A percentile compares a stretch with the other conserved stretches of the same genome.
Evolutionary conservation across 345 rosid species (phyloP).

Genomic region (Eucalyptus guilfoylei): DNA sequence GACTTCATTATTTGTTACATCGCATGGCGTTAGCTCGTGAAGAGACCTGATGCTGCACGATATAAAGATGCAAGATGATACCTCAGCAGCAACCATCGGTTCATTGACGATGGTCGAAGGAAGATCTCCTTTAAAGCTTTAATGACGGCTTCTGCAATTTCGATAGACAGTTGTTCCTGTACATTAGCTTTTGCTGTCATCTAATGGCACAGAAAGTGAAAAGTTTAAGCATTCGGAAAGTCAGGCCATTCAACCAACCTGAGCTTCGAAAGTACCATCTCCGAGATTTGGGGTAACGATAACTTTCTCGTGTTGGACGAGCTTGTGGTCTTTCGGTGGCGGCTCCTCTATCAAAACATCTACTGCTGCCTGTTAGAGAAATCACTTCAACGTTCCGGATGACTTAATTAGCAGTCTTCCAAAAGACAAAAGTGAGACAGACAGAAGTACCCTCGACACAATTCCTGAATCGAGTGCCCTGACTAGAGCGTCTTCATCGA

Average conservation of each 20-base stretch:
- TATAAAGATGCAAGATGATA: not conserved
- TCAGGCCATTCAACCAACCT: constrained; percentile 20
- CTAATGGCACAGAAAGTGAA: not conserved
- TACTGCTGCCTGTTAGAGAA: constrained; percentile 42
- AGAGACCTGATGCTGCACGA: not conserved
- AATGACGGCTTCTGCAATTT: constrained; percentile 87
- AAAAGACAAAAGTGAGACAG: not conserved
- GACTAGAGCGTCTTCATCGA: constrained; percentile 82
- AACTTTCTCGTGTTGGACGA: constrained; percentile 65
- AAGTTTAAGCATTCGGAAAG: not conserved
- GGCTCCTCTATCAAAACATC: constrained; percentile 83
- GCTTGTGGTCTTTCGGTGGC: constrained; percentile 55
- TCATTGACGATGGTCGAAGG: constrained; percentile 94
- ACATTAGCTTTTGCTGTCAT: not conserved
- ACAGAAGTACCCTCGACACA: constrained; percentile 45
- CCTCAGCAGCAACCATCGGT: constrained; percentile 94
- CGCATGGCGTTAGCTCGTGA: not conserved
- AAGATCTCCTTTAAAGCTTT: constrained; percentile 83
- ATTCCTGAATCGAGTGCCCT: constrained; percentile 75
- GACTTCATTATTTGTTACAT: not conserved
- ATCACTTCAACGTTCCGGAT: not conserved
- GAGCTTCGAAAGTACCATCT: constrained; percentile 84
- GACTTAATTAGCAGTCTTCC: not conserved
- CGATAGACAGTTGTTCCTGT: constrained; percentile 79
- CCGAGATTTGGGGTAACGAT: constrained; percentile 90